Percentiles rank a stretch among this genome's conserved stretches.
These are phyloP conservation scores for Pyrenopolyporus hunteri DNA, from an alignment of 495 filamentous ascomycete species.

Conservation along the genomic window DNA sequence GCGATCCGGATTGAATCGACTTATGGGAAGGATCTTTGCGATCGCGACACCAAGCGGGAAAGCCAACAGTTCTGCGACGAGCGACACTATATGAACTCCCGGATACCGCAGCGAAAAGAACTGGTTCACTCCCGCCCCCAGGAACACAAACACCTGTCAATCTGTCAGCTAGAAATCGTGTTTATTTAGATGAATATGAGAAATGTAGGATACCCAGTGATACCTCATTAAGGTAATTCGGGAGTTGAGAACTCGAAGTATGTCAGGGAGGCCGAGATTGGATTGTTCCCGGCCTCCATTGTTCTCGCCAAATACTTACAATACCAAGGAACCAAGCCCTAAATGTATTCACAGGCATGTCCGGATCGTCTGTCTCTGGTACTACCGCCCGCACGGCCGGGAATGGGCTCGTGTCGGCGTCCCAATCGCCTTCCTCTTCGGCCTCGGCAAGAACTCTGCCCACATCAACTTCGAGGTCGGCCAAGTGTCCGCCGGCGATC, in stretches of 20 bases:
- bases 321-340: conserved; percentile 42
- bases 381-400: conserved; percentile 51
- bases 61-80: conserved; percentile 37
- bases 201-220: not conserved
- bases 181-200: not conserved
- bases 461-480: conserved; percentile 44
- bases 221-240: too few species aligned
- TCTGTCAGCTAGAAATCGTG: not conserved
- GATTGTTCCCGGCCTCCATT: too few species aligned
- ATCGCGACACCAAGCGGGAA: conserved; percentile 36
- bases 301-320: conserved; percentile 12
- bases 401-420: conserved; percentile 46
- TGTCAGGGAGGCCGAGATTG: too few species aligned
- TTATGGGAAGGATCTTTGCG: conserved; percentile 34
- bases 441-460: conserved; percentile 38
- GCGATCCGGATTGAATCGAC: conserved; percentile 45
- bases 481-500: conserved; percentile 41
- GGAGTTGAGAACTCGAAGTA: too few species aligned
- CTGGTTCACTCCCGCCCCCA: conserved; percentile 40
- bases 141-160: conserved; percentile 35
- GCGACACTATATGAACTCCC: conserved; percentile 36
- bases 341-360: conserved; percentile 41
- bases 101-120: conserved; percentile 43
- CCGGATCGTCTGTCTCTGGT: conserved; percentile 42
- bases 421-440: conserved; percentile 46